Evolutionary conservation across 1,284 basidiomycete genomes (phyloP).

Genomic region (Inonotus hispidus): DNA sequence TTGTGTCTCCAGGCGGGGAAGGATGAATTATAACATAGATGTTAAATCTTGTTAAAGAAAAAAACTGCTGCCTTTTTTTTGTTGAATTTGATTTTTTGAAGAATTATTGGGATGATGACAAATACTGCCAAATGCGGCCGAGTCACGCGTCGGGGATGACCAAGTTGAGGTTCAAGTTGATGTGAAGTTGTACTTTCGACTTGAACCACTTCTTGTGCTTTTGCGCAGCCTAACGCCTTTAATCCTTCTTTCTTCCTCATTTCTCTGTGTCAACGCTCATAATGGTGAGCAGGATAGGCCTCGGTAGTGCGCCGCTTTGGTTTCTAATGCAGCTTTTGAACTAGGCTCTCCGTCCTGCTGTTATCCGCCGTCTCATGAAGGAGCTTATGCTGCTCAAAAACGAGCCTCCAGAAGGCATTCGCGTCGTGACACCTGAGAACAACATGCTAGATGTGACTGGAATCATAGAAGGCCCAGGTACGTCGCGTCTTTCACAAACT

Average conservation of each 20-base stretch:
- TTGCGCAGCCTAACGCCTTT: neutral
- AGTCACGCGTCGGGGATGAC: neutral
- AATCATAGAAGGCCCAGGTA: constrained; percentile 76
- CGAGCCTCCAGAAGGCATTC: constrained; percentile 83
- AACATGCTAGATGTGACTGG: constrained; percentile 79
- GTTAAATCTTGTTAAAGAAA: no score
- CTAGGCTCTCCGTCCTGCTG: constrained; percentile 37
- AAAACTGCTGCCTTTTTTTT: no score
- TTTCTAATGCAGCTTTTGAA: neutral
- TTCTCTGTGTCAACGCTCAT: neutral
- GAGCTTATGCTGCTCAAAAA: constrained; percentile 76
- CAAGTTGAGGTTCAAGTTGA: neutral
- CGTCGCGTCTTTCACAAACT: constrained; percentile 13
- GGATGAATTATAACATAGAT: no score
- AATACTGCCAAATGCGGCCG: neutral
- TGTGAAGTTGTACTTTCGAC: neutral
- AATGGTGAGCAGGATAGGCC: neutral
- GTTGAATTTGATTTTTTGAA: no score
- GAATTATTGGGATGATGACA: no score
- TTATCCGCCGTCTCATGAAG: constrained; percentile 75
- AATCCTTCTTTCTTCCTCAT: neutral
- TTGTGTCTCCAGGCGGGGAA: no score
- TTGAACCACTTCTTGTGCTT: neutral
- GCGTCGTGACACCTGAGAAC: constrained; percentile 78
- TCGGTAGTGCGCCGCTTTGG: neutral